Percentiles rank a stretch among this genome's conserved stretches.
Conservation (phyloP, 352 stramenopile genomes). For the Saprolegnia parasitica region DNA sequence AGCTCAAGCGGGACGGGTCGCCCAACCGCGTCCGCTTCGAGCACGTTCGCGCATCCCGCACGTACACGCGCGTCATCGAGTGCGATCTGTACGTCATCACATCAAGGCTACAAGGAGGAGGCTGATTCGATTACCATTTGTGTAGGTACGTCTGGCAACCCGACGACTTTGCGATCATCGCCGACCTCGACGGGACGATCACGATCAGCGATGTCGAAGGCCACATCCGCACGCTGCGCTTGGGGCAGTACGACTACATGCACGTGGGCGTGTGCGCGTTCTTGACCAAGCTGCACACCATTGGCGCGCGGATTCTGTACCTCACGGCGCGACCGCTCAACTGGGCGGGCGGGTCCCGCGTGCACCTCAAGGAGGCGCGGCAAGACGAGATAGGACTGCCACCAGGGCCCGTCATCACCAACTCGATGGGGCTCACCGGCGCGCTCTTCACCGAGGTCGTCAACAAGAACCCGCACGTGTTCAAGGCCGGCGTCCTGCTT, state of each 20-base stretch:
- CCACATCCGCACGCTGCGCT: constrained; percentile 29
- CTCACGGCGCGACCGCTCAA: constrained; percentile 28
- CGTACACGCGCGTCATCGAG: constrained; percentile 71
- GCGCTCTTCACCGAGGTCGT: constrained; percentile 29
- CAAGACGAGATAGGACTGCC: constrained; percentile 24
- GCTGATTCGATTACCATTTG: neutral
- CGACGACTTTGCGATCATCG: constrained; percentile 28
- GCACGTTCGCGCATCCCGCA: constrained; percentile 61
- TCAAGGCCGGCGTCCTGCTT: constrained; percentile 28
- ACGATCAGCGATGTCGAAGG: constrained; percentile 29
- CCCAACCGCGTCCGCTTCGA: constrained; percentile 56
- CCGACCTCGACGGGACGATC: constrained; percentile 29
- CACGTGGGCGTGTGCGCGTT: constrained; percentile 22
- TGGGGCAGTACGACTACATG: constrained; percentile 30
- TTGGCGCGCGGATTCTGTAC: constrained; percentile 30
- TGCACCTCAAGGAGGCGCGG: constrained; percentile 26
- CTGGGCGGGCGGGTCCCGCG: constrained; percentile 24
- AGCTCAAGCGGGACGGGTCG: constrained; percentile 7
- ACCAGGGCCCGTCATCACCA: constrained; percentile 26
- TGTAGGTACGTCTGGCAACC: constrained; percentile 29
- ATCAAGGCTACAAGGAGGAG: neutral
- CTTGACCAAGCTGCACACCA: constrained; percentile 23
- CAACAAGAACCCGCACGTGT: constrained; percentile 29
- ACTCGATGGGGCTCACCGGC: constrained; percentile 24
- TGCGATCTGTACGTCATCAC: constrained; percentile 43